A percentile compares a stretch with the other conserved stretches of the same genome.
Conservation (phyloP, 768 basidiomycete species). For the Lactarius akahatsu region DNA sequence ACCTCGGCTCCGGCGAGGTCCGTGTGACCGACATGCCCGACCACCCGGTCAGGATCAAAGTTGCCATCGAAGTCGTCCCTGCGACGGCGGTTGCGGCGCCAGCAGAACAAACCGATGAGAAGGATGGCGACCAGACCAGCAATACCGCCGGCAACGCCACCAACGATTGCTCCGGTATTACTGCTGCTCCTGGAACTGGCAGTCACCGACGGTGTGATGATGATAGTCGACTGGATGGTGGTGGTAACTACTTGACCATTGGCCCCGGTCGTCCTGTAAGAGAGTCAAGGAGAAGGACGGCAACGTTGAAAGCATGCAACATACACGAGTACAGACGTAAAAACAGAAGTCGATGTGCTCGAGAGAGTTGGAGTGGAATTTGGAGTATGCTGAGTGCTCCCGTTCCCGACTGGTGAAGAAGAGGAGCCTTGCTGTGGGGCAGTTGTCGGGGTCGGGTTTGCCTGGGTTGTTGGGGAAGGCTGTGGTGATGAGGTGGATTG, state of each 20-base stretch:
- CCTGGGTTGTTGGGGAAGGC: background rate
- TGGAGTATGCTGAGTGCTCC: background rate
- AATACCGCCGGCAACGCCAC: conserved; percentile 35
- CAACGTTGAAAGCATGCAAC: background rate
- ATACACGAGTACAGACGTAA: conserved; percentile 12
- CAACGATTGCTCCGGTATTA: conserved; percentile 34
- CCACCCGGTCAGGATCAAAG: conserved; percentile 49
- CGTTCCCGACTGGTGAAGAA: background rate
- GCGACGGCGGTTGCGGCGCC: conserved; percentile 34
- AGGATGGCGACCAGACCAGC: conserved; percentile 31
- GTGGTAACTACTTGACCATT: conserved; percentile 23
- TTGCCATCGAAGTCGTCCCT: conserved; percentile 50
- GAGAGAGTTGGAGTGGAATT: background rate
- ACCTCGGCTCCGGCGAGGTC: conserved; percentile 28
- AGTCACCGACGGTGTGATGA: conserved; percentile 30
- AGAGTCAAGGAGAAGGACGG: background rate
- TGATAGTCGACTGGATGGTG: conserved; percentile 26
- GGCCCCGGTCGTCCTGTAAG: conserved; percentile 18
- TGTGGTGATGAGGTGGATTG: background rate
- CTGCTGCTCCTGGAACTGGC: conserved; percentile 18
- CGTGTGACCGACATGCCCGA: conserved; percentile 32
- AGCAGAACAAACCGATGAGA: conserved; percentile 34
- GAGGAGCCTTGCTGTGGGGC: background rate
- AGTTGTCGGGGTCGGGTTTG: background rate
- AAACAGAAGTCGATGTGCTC: conserved; percentile 13